A percentile compares a stretch with the other conserved stretches of the same genome.
phyloP scores from a whole-genome alignment of 139 green algal genomes.

The Micractinium conductrix region DNA sequence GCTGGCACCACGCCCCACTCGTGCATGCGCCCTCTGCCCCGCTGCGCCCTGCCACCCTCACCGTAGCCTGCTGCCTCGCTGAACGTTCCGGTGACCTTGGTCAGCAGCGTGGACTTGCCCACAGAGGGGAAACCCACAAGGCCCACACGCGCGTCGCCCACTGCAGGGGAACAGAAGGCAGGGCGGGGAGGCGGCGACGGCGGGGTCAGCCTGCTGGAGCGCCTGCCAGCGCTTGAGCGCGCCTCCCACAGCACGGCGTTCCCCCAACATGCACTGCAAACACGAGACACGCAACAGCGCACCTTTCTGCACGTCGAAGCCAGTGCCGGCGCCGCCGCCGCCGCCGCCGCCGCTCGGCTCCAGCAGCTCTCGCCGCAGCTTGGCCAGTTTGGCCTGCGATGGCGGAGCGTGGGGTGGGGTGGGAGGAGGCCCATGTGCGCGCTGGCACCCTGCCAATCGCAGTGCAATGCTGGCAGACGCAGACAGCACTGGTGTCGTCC shows the following conservation, averaged over 20 bases:
- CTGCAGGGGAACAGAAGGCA: slow-evolving; percentile 26
- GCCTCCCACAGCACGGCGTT: background rate
- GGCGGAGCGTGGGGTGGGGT: background rate
- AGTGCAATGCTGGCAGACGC: no score
- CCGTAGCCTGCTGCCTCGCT: slow-evolving; percentile 91
- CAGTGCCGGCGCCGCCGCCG: slow-evolving; percentile 84
- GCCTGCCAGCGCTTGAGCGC: background rate
- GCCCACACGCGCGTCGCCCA: slow-evolving; percentile 95
- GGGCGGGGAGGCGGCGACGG: no score
- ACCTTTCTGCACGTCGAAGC: slow-evolving; percentile 97
- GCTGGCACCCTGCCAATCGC: no score
- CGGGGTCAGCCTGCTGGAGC: background rate
- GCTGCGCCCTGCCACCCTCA: background rate
- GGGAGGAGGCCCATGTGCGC: no score
- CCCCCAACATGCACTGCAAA: background rate
- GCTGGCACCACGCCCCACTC: no score
- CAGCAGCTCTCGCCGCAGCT: slow-evolving; percentile 95
- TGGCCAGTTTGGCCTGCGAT: slow-evolving; percentile 97
- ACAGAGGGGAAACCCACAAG: slow-evolving; percentile 97
- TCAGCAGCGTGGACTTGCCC: slow-evolving; percentile 98
- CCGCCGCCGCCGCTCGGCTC: slow-evolving; percentile 73
- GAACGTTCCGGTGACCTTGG: slow-evolving; percentile 97
- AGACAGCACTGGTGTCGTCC: no score
- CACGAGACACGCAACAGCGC: no score
- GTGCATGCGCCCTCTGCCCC: no score